Evolutionary conservation across 768 basidiomycete species (phyloP).

Genomic region (Lactarius deliciosus): DNA sequence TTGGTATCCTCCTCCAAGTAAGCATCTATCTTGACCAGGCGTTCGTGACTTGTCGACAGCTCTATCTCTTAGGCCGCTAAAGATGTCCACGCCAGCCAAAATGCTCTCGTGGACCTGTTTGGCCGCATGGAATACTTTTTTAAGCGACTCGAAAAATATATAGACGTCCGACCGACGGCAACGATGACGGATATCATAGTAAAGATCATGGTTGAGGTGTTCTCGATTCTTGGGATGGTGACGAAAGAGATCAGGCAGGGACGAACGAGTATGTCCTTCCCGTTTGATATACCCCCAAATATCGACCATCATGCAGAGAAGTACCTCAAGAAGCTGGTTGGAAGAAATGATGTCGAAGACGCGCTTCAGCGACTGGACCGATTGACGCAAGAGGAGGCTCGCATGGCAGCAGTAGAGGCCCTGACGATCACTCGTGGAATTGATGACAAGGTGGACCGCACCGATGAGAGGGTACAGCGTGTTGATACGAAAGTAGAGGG

Average conservation of each 20-base stretch:
- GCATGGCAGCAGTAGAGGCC: background rate
- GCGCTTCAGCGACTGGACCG: background rate
- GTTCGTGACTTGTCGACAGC: background rate
- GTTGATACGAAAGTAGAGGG: too few species aligned
- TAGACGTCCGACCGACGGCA: background rate
- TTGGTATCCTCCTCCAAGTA: background rate
- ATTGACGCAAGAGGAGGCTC: background rate
- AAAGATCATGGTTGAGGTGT: background rate
- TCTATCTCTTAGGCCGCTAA: background rate
- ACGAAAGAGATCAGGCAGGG: background rate
- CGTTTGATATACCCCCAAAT: background rate
- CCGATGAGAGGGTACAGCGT: too few species aligned
- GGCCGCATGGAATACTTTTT: background rate
- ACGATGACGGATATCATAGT: background rate
- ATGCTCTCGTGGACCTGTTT: background rate
- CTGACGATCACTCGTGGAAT: background rate
- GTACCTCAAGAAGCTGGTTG: background rate
- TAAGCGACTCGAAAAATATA: background rate
- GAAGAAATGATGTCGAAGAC: background rate
- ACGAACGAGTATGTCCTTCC: background rate
- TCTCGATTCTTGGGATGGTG: background rate
- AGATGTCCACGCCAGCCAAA: too few species aligned
- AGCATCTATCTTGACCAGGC: background rate
- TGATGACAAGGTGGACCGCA: background rate
- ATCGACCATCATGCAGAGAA: background rate